Conservation (phyloP, 176 grass and related monocot species). For the Carex cristatella region DNA sequence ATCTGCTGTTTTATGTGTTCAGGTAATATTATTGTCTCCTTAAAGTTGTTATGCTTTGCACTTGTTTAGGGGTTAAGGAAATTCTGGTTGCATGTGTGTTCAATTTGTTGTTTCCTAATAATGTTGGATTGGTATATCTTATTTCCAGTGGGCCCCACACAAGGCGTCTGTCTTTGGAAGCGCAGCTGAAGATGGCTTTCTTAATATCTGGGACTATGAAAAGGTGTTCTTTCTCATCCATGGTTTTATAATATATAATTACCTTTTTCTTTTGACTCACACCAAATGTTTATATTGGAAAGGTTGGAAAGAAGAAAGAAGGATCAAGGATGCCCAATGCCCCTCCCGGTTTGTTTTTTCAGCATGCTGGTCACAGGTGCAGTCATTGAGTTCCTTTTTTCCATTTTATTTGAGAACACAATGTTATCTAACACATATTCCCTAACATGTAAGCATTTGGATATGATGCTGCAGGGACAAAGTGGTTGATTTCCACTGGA, state of each 20-base stretch:
- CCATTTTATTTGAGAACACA: constrained; percentile 1
- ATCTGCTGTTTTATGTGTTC: constrained; percentile 96
- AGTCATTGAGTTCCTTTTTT: not conserved
- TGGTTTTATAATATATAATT: not conserved
- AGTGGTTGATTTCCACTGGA: constrained; percentile 98
- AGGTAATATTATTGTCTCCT: constrained; percentile 30
- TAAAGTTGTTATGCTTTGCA: not conserved
- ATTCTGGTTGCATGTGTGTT: constrained; percentile 24
- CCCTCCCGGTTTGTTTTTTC: constrained; percentile 89
- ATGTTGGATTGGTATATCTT: not conserved
- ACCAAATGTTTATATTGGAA: not conserved
- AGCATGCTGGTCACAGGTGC: constrained; percentile 96
- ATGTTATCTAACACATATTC: not conserved
- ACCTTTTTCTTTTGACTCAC: not conserved
- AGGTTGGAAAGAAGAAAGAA: constrained; percentile 83
- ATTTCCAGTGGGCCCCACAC: constrained; percentile 95
- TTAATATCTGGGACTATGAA: constrained; percentile 97
- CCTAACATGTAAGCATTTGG: not conserved
- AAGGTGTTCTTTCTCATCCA: constrained; percentile 44
- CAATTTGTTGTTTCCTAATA: not conserved
- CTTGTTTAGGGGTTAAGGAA: not conserved
- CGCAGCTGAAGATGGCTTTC: constrained; percentile 85
- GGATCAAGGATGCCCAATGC: constrained; percentile 54
- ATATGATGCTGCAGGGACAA: constrained; percentile 58
- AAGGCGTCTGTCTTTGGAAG: constrained; percentile 98